Base-by-base conservation (phyloP, 495 filamentous ascomycete genomes). In the Acidomyces sp. region DNA sequence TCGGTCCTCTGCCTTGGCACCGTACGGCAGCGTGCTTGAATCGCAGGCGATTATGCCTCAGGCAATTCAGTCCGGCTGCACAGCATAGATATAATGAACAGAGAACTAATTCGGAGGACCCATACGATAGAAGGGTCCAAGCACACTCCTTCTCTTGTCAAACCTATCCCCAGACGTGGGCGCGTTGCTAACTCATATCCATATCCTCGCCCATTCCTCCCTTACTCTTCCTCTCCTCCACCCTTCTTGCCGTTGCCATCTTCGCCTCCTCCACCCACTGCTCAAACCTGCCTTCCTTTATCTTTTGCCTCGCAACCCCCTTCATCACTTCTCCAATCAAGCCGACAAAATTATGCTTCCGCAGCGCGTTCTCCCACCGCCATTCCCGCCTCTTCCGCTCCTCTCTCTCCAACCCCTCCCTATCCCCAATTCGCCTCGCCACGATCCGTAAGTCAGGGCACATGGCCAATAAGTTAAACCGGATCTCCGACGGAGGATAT, bases 391-490 rank as follows among this genome's bases (percentile, higher is more conserved):
- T 64, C 75, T 93, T 93, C 58, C 70, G 62, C 69, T 87, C 77
- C 72, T 96, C 86, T 41, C 77, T 65, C 52, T 74, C 69, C 52
- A 96, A 58, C 56, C 71, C 61, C 60, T 93, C 88, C 37, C 52
- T 46, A 61, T 99, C 90, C 13, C 88, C 90, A 39, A 86, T 69
- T 66, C 90, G 85, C 30, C 71, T 59, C 39, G 92, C 92, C 43
- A 68, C 57, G 11, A 79, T 59, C 39, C 90, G 66, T 53, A 82
- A 67, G 62, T 99, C 90, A 46, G 75, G 67, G 41, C 85, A 76
- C 74, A 93, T 85, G 25, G 92, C 90, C 62, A 99, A 72, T 34
- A 99, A 66, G 63, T 96, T 96, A 63, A 96, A 99, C 34, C 85
- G 68, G 52, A 95, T 95, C 66, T 96, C 90, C 15, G 72, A 71